A percentile compares a stretch with the other conserved stretches of the same genome.
Evolutionary conservation across 768 basidiomycete species (phyloP).

Genomic region (Phanerochaete carnosa): DNA sequence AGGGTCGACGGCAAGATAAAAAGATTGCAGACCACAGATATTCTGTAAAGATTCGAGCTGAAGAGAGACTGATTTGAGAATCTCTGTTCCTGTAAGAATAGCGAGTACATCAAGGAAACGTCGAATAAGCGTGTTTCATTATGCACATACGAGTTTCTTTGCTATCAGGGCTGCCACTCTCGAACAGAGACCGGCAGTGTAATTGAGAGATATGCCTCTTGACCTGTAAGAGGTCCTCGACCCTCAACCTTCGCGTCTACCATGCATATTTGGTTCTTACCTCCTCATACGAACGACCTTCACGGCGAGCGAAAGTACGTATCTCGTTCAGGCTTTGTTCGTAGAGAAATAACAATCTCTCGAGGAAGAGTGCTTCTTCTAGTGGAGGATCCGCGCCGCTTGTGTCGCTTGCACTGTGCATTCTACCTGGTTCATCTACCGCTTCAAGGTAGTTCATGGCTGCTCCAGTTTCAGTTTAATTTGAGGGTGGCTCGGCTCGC

Average conservation of each 20-base stretch:
- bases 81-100: constrained; percentile 36
- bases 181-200: constrained; percentile 58
- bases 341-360: constrained; percentile 63
- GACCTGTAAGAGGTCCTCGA: constrained; percentile 31
- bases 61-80: constrained; percentile 48
- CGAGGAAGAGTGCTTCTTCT: constrained; percentile 54
- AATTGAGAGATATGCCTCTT: constrained; percentile 55
- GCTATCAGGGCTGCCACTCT: background rate
- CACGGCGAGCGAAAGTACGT: constrained; percentile 57
- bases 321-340: constrained; percentile 56
- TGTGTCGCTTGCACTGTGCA: background rate
- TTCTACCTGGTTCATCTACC: background rate
- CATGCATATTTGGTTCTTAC: constrained; percentile 30
- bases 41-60: constrained; percentile 51
- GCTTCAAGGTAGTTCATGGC: background rate
- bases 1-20: constrained; percentile 60
- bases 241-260: background rate
- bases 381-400: constrained; percentile 9
- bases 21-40: constrained; percentile 54
- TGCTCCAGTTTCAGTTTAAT: too few relatives aligned
- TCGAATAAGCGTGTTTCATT: background rate
- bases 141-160: background rate
- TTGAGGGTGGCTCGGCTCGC: too few relatives aligned
- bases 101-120: background rate
- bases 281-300: constrained; percentile 57